phyloP scores from a whole-genome alignment of 257 asterid genomes.

The Primulina tabacum region DNA sequence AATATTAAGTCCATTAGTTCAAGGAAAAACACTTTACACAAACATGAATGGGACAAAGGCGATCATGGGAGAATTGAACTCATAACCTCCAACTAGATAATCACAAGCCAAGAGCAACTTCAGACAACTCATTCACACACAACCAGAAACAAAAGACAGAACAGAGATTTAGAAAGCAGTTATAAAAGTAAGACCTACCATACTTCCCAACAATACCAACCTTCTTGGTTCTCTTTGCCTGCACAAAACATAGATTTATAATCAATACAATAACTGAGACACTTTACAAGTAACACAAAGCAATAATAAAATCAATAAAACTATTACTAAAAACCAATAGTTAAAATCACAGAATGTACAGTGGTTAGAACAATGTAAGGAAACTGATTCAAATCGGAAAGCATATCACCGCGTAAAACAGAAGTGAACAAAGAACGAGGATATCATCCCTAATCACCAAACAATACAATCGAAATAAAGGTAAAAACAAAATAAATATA shows the following conservation, averaged over 20 bases:
- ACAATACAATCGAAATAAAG: not conserved
- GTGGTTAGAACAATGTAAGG: not conserved
- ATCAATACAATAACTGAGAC: not conserved
- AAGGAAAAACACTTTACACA: not conserved
- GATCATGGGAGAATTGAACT: not conserved
- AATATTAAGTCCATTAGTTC: not conserved
- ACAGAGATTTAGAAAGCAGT: not conserved
- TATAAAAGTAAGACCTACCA: conserved; percentile 36
- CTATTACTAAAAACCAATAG: no score
- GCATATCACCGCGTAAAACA: not conserved
- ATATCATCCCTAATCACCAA: not conserved
- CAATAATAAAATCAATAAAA: not conserved
- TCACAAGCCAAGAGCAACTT: not conserved
- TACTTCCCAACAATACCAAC: conserved; percentile 86
- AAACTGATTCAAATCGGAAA: not conserved
- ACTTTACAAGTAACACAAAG: no score
- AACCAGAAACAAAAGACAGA: not conserved
- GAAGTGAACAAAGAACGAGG: not conserved
- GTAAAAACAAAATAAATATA: not conserved
- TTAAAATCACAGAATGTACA: no score
- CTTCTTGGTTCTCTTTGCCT: conserved; percentile 94
- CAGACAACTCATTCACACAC: not conserved
- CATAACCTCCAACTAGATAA: no score
- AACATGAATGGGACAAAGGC: not conserved
- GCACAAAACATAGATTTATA: conserved; percentile 12